Conservation (phyloP, 2,329 filamentous ascomycete species). For the Nigrospora oryzae region DNA sequence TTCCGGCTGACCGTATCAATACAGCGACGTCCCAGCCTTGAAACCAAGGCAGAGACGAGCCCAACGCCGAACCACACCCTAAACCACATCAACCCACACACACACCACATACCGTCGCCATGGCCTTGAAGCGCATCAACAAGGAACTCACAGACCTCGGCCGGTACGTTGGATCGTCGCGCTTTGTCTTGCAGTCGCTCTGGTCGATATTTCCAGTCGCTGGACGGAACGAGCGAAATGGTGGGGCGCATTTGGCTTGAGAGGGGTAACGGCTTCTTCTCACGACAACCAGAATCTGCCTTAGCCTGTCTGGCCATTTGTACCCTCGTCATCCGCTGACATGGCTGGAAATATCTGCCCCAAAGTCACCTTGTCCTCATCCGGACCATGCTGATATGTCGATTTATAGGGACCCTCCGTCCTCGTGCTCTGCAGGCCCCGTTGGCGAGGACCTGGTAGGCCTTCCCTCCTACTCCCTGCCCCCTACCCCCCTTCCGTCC, state of each 20-base stretch:
- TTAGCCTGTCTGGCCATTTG: not conserved
- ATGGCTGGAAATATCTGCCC: not conserved
- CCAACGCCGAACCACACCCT: conserved; percentile 7
- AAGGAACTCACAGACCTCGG: conserved; percentile 88
- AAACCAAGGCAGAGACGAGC: conserved; percentile 7
- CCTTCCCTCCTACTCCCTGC: not conserved
- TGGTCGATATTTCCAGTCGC: not conserved
- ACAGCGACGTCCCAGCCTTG: conserved; percentile 11
- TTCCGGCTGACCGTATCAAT: conserved; percentile 16
- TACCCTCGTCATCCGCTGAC: not conserved
- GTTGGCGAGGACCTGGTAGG: conserved; percentile 96
- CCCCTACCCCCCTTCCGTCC: conserved; percentile 13
- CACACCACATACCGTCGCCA: conserved; percentile 31
- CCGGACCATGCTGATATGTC: not conserved
- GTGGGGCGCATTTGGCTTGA: conserved; percentile 13
- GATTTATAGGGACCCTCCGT: conserved; percentile 77
- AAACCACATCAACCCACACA: conserved; percentile 12
- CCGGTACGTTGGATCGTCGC: conserved; percentile 51
- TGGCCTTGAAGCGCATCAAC: conserved; percentile 92
- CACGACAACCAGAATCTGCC: not conserved
- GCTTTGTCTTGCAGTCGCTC: conserved; percentile 5
- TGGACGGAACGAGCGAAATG: conserved; percentile 9
- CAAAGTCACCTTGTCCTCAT: too few relatives aligned
- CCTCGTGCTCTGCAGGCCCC: conserved; percentile 95
- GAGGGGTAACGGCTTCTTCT: not conserved